Base-by-base conservation (phyloP, 768 basidiomycete species). In the Naganishia friedmannii region DNA sequence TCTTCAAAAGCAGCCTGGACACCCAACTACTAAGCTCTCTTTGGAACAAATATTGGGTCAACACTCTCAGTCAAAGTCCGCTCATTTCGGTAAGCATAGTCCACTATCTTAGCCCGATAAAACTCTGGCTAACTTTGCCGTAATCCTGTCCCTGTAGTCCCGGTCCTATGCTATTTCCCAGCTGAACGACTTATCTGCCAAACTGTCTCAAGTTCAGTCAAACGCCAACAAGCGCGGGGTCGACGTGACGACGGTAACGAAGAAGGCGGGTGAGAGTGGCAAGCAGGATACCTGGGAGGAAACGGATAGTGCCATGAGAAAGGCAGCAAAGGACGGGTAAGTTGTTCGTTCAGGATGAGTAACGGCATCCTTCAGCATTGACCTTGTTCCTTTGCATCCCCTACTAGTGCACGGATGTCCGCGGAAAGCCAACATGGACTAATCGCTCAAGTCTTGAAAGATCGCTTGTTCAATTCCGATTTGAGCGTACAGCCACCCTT, bases 11-110 rank as follows among this genome's bases (percentile, higher is more conserved):
- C 29, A 88, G 86, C 70, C 82, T 94, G 60, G 96, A 99, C 79
- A 88, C 88, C 34, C 88, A 93, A 76, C 83, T 99, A 2, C 85
- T 99, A 53, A 91, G 90, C 26, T 83, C 94, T 77, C 82, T 99
- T 66, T 98, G 95, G 95, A 98, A 99, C 83, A 98, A 97, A 82
- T 99, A 99, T 76, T 99, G 96, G 96, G 92, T 96, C 29, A 93
- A 93, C 76, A 99, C 96, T 2, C 84, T 99, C 46, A 92, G 91
- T 75, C 91, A 92, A 77, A 95, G 92, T 77, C 90, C 93, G 5
- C 81, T 98, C 57, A 90, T 97, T 63, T 93, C 93, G 26, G 95
- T 97, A 69, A 74, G 82, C 76, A 23, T 23, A 12, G n/a, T 54
- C 21, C 66, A 17, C 3, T 23, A 2, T n/a, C 23, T 15, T 55